These are phyloP conservation scores for Tribonema minus DNA, from an alignment of 108 stramenopile genomes.

Conservation along the genomic window DNA sequence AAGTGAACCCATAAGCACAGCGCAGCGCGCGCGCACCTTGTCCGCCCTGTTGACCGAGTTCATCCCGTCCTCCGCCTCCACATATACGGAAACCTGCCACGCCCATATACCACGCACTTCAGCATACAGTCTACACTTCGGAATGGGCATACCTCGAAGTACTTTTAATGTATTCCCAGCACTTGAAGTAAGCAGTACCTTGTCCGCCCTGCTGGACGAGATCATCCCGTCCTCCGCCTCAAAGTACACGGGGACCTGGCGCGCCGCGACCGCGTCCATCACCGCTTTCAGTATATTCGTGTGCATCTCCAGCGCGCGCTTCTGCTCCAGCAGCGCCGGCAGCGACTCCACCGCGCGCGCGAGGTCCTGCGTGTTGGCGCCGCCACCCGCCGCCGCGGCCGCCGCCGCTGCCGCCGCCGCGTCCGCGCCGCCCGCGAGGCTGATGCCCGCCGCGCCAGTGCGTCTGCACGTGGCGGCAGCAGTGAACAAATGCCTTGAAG, in stretches of 20 bases:
- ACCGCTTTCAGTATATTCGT: constrained; percentile 78
- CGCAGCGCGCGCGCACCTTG: not conserved
- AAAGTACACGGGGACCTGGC: constrained; percentile 92
- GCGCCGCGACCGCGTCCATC: constrained; percentile 89
- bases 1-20: too few species aligned
- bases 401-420: too few species aligned
- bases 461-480: too few species aligned
- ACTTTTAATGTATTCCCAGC: not conserved
- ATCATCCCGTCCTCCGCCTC: constrained; percentile 76
- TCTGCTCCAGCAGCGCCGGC: constrained; percentile 83
- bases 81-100: too few species aligned
- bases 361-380: constrained; percentile 43
- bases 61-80: not conserved
- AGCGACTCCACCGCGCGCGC: constrained; percentile 79
- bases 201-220: constrained; percentile 6
- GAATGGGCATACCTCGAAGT: not conserved
- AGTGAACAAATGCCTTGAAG: too few species aligned
- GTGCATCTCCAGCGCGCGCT: constrained; percentile 90
- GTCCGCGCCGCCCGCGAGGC: constrained; percentile 4
- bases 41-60: not conserved
- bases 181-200: not conserved
- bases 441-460: constrained; percentile 1
- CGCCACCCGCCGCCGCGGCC: constrained; percentile 12
- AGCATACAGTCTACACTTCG: not conserved
- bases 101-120: not conserved